Evolutionary conservation across 257 asterid genomes (phyloP), one percentile per base, ranked within the genome.

Genomic region (Plectranthus barbatus): DNA sequence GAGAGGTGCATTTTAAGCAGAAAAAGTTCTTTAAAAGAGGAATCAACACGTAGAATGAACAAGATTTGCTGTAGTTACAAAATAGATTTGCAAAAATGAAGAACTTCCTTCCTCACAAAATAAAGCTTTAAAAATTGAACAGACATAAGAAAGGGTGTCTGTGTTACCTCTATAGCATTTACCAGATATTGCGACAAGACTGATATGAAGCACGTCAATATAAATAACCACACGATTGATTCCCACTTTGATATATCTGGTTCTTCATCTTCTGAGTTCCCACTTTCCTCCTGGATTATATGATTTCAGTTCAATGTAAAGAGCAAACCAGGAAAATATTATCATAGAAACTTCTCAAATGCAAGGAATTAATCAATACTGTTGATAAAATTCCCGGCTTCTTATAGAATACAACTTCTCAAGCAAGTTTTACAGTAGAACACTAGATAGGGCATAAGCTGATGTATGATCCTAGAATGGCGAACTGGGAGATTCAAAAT

Each of bases 231-330:
- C 54, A 64, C 48, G 39, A 88, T 66, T 56, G 95, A 80, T 60
- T 80, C 92, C 95, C 88, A 84, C 68, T 80, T 79, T 14, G 95
- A 73, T 48, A 84, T 65, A 69, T 77, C 90, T 10, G 92, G 90
- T 19, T 26, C 79, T 72, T 88, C 80, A 15, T 75, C 88, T 14
- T 80, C 88, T 40, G 82, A 71, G 73, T 56, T 36, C 34, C 62
- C 79, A 73, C 57, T 73, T 74, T 48, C 87, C 63, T 76, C 86
- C 91, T 88, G 66, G 26, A 51, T 57, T 58, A 53, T 34, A 57
- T 44, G 48, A 41, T 53, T 29, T 33, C 53, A 62, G 65, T 48
- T 60, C 66, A 67, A 51, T 18, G 52, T 53, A 55, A 44, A 64
- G 23, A 58, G 56, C 23, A 39, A 60, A 56, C 52, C 15, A 70